A percentile compares a stretch with the other conserved stretches of the same genome.
Conservation (phyloP, 306 rosid genomes). For the Sicyos edulis region DNA sequence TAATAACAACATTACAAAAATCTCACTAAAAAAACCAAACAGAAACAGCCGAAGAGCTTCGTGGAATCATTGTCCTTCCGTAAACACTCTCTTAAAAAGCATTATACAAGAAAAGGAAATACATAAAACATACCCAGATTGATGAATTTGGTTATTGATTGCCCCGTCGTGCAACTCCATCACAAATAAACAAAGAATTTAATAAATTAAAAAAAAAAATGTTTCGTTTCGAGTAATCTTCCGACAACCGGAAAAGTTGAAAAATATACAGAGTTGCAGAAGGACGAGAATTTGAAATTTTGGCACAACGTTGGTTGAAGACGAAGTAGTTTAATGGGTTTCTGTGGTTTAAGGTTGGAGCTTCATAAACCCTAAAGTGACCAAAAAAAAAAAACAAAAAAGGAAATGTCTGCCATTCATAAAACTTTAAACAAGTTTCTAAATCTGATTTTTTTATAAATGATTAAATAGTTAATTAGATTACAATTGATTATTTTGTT, state of each 20-base stretch:
- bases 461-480: no score
- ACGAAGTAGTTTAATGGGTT: constrained; percentile 16
- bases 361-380: constrained; percentile 22
- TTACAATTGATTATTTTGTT: no score
- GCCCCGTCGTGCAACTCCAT: constrained; percentile 21
- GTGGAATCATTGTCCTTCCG: not conserved
- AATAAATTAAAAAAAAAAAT: not conserved
- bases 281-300: not conserved
- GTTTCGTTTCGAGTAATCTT: not conserved
- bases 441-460: no score
- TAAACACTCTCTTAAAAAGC: not conserved
- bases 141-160: constrained; percentile 2
- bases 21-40: not conserved
- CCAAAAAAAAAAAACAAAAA: not conserved
- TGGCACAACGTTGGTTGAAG: constrained; percentile 20
- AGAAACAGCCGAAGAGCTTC: not conserved
- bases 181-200: not conserved
- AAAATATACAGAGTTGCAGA: not conserved
- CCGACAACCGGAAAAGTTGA: not conserved
- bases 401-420: no score
- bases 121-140: constrained; percentile 5
- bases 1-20: no score
- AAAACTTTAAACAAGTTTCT: no score
- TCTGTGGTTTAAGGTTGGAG: constrained; percentile 11
- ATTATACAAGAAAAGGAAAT: not conserved